These are phyloP conservation scores for Incumbomyces lentus DNA, from an alignment of 2,329 filamentous ascomycete genomes.

Conservation along the genomic window DNA sequence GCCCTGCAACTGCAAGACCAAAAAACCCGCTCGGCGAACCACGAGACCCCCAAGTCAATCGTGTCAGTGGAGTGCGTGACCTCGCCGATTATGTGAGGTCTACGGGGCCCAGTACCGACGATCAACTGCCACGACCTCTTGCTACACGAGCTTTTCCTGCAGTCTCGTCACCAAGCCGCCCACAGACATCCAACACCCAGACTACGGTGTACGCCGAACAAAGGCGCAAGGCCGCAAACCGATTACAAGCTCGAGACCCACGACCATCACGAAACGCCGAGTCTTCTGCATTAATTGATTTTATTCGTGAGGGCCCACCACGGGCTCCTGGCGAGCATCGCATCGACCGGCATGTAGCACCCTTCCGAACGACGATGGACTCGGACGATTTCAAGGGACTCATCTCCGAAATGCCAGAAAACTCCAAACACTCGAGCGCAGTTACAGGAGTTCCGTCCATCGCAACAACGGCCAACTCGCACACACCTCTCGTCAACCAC, in stretches of 20 bases:
- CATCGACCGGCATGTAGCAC: constrained; percentile 72
- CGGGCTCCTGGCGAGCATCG: constrained; percentile 47
- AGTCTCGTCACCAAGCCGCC: constrained; percentile 1
- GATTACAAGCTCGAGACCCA: constrained; percentile 63
- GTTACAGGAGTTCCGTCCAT: constrained; percentile 39
- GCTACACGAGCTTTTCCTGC: background rate
- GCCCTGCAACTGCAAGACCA: constrained; percentile 12
- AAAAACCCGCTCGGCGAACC: constrained; percentile 36
- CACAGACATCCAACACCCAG: constrained; percentile 9
- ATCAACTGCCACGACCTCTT: constrained; percentile 8
- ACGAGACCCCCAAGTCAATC: constrained; percentile 60
- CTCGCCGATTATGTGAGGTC: constrained; percentile 85
- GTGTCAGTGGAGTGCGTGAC: constrained; percentile 61
- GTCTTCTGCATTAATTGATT: constrained; percentile 85
- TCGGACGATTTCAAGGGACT: constrained; percentile 55
- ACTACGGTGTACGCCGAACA: background rate
- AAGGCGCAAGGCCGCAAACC: constrained; percentile 26
- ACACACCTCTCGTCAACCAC: constrained; percentile 54
- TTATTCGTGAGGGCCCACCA: constrained; percentile 79
- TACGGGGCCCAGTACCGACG: constrained; percentile 57
- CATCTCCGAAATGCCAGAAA: constrained; percentile 20
- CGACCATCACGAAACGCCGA: constrained; percentile 51
- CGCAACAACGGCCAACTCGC: constrained; percentile 63
- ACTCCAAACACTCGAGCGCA: constrained; percentile 27
- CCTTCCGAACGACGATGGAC: constrained; percentile 76